These are phyloP conservation scores for Ganoderma lucidum DNA, from an alignment of 1,284 basidiomycete genomes.

Conservation along the genomic window DNA sequence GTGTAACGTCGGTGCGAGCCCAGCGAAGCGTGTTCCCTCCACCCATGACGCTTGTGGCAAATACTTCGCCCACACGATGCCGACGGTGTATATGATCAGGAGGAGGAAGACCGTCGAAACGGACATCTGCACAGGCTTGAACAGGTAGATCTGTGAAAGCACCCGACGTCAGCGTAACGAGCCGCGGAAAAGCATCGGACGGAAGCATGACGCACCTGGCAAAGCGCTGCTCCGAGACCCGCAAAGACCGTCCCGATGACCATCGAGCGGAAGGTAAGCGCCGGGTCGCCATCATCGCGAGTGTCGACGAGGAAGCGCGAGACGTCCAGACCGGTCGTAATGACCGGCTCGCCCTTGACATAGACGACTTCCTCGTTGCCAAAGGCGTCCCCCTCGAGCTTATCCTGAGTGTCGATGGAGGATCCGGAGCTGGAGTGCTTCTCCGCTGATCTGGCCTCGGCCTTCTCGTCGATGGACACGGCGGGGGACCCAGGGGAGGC, in stretches of 20 bases:
- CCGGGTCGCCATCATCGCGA: constrained; percentile 67
- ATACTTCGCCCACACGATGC: constrained; percentile 59
- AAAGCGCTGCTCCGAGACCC: constrained; percentile 59
- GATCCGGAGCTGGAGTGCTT: constrained; percentile 29
- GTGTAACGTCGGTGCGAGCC: constrained; percentile 49
- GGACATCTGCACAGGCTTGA: constrained; percentile 63
- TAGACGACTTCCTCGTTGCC: constrained; percentile 43
- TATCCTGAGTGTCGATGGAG: constrained; percentile 25
- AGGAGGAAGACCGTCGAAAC: constrained; percentile 69
- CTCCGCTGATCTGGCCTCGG: constrained; percentile 27
- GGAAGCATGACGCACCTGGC: constrained; percentile 46
- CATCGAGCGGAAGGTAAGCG: constrained; percentile 65
- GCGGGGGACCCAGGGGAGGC: constrained; percentile 17
- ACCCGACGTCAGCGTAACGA: not conserved
- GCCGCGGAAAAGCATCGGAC: not conserved
- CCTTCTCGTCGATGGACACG: constrained; percentile 45
- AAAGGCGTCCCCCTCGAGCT: constrained; percentile 25
- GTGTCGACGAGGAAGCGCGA: constrained; percentile 65
- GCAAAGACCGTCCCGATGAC: constrained; percentile 64
- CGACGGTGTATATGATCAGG: constrained; percentile 62
- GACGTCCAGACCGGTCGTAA: constrained; percentile 63
- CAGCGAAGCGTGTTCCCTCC: constrained; percentile 50
- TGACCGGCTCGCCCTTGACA: constrained; percentile 61
- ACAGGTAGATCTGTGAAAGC: constrained; percentile 58
- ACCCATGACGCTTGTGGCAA: constrained; percentile 50